These are phyloP conservation scores for Lathyrus tuberosus DNA, from an alignment of 306 rosid genomes.

Conservation along the genomic window DNA sequence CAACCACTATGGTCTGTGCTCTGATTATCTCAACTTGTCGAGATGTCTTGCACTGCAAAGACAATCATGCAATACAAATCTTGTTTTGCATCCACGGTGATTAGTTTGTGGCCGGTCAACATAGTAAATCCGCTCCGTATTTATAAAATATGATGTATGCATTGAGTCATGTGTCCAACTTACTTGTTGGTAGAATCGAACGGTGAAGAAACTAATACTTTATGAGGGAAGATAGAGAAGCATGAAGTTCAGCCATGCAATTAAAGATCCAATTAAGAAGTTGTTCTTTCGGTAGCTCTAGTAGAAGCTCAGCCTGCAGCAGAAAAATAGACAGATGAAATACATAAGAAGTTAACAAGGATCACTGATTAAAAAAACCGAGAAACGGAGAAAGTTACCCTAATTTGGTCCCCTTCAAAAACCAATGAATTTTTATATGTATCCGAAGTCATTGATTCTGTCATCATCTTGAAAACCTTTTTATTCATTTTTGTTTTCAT, in stretches of 20 bases:
- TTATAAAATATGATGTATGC: conserved; percentile 17
- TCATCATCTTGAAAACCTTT: conserved; percentile 76
- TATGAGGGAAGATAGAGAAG: conserved; percentile 83
- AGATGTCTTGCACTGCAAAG: conserved; percentile 28
- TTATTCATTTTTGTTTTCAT: conserved; percentile 81
- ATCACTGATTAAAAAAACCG: conserved; percentile 18
- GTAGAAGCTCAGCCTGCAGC: conserved; percentile 89
- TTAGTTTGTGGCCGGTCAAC: conserved; percentile 24
- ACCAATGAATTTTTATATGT: conserved; percentile 65
- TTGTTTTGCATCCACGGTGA: conserved; percentile 27
- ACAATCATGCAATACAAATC: conserved; percentile 34
- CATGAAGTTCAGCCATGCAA: conserved; percentile 89
- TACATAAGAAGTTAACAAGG: conserved; percentile 8
- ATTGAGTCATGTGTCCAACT: conserved; percentile 30
- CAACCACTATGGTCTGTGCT: conserved; percentile 24
- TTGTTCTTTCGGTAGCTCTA: conserved; percentile 94
- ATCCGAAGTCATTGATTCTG: conserved; percentile 76
- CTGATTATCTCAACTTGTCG: conserved; percentile 33
- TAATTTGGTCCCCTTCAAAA: conserved; percentile 72
- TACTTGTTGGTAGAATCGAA: conserved; percentile 24
- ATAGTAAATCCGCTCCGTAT: conserved; percentile 2
- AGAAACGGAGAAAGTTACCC: conserved; percentile 56
- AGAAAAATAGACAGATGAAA: conserved; percentile 32
- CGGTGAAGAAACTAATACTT: conserved; percentile 57
- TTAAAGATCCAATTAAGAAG: conserved; percentile 90